A percentile compares a stretch with the other conserved stretches of the same genome.
Evolutionary conservation across 495 filamentous ascomycete genomes (phyloP).

Genomic region (Amorphotheca resinae): DNA sequence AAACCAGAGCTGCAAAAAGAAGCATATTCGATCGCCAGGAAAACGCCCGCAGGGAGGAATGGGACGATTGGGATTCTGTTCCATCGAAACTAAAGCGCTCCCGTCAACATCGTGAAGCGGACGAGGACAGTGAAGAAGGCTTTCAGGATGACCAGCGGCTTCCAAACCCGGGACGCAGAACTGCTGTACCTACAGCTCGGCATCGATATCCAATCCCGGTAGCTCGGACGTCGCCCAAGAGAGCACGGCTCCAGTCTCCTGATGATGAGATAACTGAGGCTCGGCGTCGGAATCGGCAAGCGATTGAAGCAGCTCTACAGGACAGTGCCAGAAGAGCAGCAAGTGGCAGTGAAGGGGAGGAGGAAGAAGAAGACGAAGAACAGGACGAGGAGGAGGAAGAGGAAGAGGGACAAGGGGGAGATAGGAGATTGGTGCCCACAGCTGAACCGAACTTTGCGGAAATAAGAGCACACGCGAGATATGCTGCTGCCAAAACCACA

Average conservation of each 20-base stretch:
- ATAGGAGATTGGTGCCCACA: background rate
- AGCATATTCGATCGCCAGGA: slow-evolving; percentile 29
- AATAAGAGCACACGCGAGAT: slow-evolving; percentile 16
- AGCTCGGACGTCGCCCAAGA: slow-evolving; percentile 7
- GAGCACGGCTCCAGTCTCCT: slow-evolving; percentile 1
- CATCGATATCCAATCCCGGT: background rate
- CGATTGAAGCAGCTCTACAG: background rate
- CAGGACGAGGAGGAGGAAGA: background rate
- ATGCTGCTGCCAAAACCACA: slow-evolving; percentile 6
- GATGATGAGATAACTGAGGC: background rate
- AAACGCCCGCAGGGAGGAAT: slow-evolving; percentile 23
- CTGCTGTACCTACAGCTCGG: background rate
- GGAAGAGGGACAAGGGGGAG: background rate
- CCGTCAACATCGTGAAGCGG: slow-evolving; percentile 7
- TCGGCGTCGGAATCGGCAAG: background rate
- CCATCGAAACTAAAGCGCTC: slow-evolving; percentile 4
- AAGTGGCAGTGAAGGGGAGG: background rate
- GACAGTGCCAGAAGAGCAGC: background rate
- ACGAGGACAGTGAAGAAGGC: slow-evolving; percentile 14
- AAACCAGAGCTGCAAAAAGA: slow-evolving; percentile 3
- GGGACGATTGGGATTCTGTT: slow-evolving; percentile 14
- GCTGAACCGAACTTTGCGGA: slow-evolving; percentile 15
- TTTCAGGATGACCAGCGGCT: slow-evolving; percentile 18
- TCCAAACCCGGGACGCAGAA: slow-evolving; percentile 7
- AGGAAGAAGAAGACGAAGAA: background rate